Base-by-base conservation (phyloP, 192 early-diverging fungal genomes). In the Coemansia sp. region DNA sequence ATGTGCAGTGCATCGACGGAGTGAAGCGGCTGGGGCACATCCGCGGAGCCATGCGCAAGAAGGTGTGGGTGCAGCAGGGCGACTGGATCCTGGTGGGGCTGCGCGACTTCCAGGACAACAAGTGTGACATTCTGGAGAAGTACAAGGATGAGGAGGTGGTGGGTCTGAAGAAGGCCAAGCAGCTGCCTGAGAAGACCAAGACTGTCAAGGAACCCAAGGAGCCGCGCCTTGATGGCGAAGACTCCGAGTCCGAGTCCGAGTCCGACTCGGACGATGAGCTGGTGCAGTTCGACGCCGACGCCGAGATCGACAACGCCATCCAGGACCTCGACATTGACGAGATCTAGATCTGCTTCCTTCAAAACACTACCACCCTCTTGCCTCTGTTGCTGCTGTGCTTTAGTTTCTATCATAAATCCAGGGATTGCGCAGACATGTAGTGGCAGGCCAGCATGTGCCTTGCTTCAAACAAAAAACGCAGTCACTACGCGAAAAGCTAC, bases 21-120 rank as follows among this genome's bases (percentile, higher is more conserved):
- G 79, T 77, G 31, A 96, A 86, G 69, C 85, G 91, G 27, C 71
- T 92, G 64, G 96, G 87, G 40, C 90, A 92, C 60, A 96, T 99
- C 76, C 91, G 96, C 42, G 96, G 96, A 37, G 88, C 90, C 50
- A 89, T 99, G 83, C 87, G 93, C 63, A 99, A 96, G 75, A 99
- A 95, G 80, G 91, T 88, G 40, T 91, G 90, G 91, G 92, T 95
- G 60, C 84, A 80, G 51, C 81, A 81, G 47, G 95, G 95, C 37
- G 93, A 98, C 53, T 83, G 95, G 34, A 77, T 98, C 5, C 78
- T 98, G 31, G 69, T 98, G 11, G 85, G 86, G 23, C 80, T 94
- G 49, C 82, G 91, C 46, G 94, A 96, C 41, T 98, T 81, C 77
- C 86, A 96, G 78, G 91, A 93, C 64, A 69, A 80, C 38, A 93